Evolutionary conservation across 2,329 filamentous ascomycete genomes (phyloP).

Genomic region (Botrytis aclada): DNA sequence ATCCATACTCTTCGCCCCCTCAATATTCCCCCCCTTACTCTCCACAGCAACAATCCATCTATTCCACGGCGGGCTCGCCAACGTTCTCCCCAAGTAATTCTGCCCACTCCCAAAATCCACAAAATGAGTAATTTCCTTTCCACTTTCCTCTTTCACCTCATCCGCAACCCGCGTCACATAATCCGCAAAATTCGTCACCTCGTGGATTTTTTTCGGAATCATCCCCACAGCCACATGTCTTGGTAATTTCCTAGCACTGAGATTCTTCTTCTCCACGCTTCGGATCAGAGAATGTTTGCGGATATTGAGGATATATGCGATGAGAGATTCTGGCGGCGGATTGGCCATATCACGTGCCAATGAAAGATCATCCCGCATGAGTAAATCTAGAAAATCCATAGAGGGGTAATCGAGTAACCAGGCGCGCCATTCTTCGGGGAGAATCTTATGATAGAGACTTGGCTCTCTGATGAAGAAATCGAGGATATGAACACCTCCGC

Average conservation of each 20-base stretch:
- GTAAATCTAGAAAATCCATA: conserved; percentile 73
- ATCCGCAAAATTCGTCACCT: conserved; percentile 85
- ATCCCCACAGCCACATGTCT: conserved; percentile 80
- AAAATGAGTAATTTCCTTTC: conserved; percentile 71
- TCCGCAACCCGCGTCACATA: conserved; percentile 66
- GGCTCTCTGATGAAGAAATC: conserved; percentile 90
- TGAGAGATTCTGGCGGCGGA: conserved; percentile 47
- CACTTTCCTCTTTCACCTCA: conserved; percentile 57
- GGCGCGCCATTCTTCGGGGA: conserved; percentile 76
- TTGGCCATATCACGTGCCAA: conserved; percentile 21
- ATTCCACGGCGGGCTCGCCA: conserved; percentile 83
- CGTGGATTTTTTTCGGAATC: conserved; percentile 94
- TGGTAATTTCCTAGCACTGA: conserved; percentile 53
- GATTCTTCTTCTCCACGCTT: conserved; percentile 39
- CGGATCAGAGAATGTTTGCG: conserved; percentile 66
- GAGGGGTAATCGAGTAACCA: conserved; percentile 72
- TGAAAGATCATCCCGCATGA: conserved; percentile 73
- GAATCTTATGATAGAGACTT: conserved; percentile 72
- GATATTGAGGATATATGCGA: conserved; percentile 70
- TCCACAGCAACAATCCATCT: conserved; percentile 88
- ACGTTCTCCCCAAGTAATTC: conserved; percentile 86
- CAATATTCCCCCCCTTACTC: conserved; percentile 80
- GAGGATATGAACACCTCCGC: conserved; percentile 92
- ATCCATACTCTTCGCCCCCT: conserved; percentile 80
- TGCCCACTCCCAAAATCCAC: conserved; percentile 96